Base-by-base conservation (phyloP, 371 early-diverging fungal species). In the Mortierella sp. region DNA sequence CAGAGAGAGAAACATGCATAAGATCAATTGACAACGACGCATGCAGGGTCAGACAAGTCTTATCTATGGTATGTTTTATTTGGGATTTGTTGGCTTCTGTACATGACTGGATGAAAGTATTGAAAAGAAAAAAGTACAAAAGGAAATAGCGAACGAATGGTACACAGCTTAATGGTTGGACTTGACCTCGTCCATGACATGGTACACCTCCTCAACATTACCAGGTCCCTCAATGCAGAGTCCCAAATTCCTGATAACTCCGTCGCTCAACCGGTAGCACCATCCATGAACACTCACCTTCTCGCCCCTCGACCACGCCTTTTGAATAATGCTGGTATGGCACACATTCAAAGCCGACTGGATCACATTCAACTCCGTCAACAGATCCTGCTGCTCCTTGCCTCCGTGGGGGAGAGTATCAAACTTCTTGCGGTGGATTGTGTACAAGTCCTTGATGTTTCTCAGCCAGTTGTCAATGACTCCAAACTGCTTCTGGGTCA, bases 381-480 rank as follows among this genome's bases (percentile, higher is more conserved):
- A 84, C 5, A 88, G 84, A 57, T 91, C 90, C 26, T 91, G 88
- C 74, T 92, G 90, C 26, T 89, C 87, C 50, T 88, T 81, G 44
- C 85, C 76, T 16, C 85, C 84, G 1, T 77, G 89, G 19, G 85
- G 85, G 13, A 84, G 31, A 3, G 78, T 79, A 14, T 92, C 91
- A 47, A 97, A 83, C 83, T 92, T 91, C 13, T 83, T 77, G 74
- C 91, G 84, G 81, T 95, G 91, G 55, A 89, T 90, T 84, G 89
- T 71, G 86, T 95, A 94, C 8, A 96, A 91, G 80, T 96, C 96
- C 89, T 95, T 94, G 89, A 97, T 93, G 79, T 91, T 92, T 54
- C 93, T 88, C 50, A 97, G 92, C 97, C 97, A 97, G 90, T 95
- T 95, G 89, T 97, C 97, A 60, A 97, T 93, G 77, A 95, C 88